Evolutionary conservation across 1,139 yeast genomes (phyloP).

Genomic region (Entelexis sorbosivorans): DNA sequence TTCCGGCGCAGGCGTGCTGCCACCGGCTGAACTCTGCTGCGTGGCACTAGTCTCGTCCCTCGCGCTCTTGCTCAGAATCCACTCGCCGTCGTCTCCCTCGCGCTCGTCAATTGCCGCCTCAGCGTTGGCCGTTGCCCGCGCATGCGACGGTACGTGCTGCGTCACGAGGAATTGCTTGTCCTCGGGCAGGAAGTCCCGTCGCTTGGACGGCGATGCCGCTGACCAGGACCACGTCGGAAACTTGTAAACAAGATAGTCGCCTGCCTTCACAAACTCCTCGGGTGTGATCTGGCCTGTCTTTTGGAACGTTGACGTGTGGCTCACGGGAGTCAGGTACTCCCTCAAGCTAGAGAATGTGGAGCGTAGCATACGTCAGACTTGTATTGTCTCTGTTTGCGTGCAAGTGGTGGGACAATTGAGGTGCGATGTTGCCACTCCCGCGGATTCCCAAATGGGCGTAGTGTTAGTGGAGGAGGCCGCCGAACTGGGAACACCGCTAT

Average conservation of each 20-base stretch:
- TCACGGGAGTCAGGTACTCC: constrained; percentile 86
- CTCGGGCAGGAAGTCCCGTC: constrained; percentile 63
- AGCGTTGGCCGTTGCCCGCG: constrained; percentile 51
- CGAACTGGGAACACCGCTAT: constrained; percentile 1
- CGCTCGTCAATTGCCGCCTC: constrained; percentile 32
- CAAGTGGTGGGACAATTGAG: background rate
- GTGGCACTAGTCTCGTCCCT: background rate
- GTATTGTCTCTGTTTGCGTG: background rate
- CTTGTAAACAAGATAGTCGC: constrained; percentile 54
- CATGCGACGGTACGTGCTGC: constrained; percentile 75
- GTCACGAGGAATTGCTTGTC: constrained; percentile 84
- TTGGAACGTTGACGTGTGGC: constrained; percentile 69
- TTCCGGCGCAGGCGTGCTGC: background rate
- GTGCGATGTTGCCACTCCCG: background rate
- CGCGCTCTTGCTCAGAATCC: constrained; percentile 40
- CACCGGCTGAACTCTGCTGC: background rate
- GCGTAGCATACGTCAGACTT: constrained; percentile 38
- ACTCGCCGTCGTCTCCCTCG: constrained; percentile 41
- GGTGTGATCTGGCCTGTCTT: constrained; percentile 78
- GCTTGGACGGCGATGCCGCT: constrained; percentile 48
- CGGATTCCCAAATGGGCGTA: background rate
- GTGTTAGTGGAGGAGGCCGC: constrained; percentile 7
- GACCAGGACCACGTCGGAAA: constrained; percentile 97
- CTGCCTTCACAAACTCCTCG: constrained; percentile 36
- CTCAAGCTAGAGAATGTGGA: constrained; percentile 76